A percentile compares a stretch with the other conserved stretches of the same genome.
These are phyloP conservation scores for Hypoxylon sp. DNA, from an alignment of 2,329 filamentous ascomycete genomes.

Conservation along the genomic window DNA sequence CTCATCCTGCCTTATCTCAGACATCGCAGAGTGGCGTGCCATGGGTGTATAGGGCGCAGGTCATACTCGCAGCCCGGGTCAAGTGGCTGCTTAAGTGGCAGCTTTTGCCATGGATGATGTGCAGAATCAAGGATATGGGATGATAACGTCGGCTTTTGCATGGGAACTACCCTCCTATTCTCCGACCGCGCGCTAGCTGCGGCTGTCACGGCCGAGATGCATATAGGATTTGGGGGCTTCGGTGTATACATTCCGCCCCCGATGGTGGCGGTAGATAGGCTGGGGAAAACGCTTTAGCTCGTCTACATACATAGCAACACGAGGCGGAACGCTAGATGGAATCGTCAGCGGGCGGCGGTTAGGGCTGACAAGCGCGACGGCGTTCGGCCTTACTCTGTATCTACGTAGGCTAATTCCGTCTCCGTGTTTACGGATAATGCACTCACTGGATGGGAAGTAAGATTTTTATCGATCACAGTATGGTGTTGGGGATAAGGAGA, in stretches of 20 bases:
- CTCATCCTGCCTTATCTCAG: constrained; percentile 2
- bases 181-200: not conserved
- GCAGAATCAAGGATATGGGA: constrained; percentile 1
- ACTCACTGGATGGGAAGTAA: not conserved
- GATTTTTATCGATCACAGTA: not conserved
- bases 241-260: not conserved
- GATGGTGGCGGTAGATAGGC: constrained; percentile 1
- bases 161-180: constrained; percentile 1
- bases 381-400: not conserved
- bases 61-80: constrained; percentile 9
- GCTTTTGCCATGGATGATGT: constrained; percentile 2
- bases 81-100: constrained; percentile 9
- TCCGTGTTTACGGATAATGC: not conserved
- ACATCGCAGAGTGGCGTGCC: constrained; percentile 6
- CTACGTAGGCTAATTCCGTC: not conserved
- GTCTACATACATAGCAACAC: not conserved
- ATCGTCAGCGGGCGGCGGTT: not conserved
- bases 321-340: not conserved
- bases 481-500: constrained; percentile 1
- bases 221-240: not conserved
- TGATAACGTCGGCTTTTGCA: not conserved
- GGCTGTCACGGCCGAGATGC: constrained; percentile 5
- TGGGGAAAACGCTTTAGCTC: not conserved
- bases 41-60: constrained; percentile 8
- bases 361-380: not conserved